These are phyloP conservation scores for Quercus tomentella DNA, from an alignment of 331 rosid species.

Conservation along the genomic window DNA sequence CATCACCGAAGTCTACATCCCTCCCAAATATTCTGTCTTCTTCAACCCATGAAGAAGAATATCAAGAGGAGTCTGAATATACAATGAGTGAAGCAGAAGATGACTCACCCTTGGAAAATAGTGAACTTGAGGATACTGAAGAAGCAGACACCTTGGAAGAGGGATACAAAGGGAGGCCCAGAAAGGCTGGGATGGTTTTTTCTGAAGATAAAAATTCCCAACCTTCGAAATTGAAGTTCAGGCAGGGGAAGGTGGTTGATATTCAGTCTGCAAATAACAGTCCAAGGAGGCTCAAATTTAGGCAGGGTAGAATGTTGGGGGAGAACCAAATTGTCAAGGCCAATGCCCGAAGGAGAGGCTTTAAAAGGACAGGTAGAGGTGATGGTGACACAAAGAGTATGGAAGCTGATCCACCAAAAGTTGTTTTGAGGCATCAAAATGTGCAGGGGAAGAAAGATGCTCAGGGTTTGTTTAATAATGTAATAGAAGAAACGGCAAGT, in stretches of 20 bases:
- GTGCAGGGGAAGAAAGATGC: conserved; percentile 67
- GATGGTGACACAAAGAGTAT: conserved; percentile 6
- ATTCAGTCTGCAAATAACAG: conserved; percentile 30
- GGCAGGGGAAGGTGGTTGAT: conserved; percentile 66
- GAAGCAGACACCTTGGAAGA: conserved; percentile 26
- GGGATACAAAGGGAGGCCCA: conserved; percentile 22
- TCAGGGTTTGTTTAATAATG: conserved; percentile 73
- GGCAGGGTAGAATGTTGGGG: conserved; percentile 43
- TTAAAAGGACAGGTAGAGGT: conserved; percentile 37
- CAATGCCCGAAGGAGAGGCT: conserved; percentile 37
- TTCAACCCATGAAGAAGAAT: conserved; percentile 37
- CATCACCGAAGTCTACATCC: conserved; percentile 34
- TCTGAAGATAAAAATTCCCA: conserved; percentile 37
- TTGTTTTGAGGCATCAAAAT: conserved; percentile 76
- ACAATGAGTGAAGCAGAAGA: conserved; percentile 47
- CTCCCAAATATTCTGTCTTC: conserved; percentile 24
- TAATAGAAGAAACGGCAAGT: conserved; percentile 90
- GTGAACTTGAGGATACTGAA: conserved; percentile 32
- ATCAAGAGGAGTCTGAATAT: conserved; percentile 48
- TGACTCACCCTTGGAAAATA: conserved; percentile 36
- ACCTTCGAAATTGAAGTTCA: conserved; percentile 42
- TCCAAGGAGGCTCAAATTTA: conserved; percentile 73
- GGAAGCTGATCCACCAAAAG: conserved; percentile 34
- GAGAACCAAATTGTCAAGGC: conserved; percentile 29
- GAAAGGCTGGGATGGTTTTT: conserved; percentile 24